Percentiles rank a stretch among this genome's conserved stretches.
phyloP scores from a whole-genome alignment of 1,284 basidiomycete genomes.

The Irpex lacteus region DNA sequence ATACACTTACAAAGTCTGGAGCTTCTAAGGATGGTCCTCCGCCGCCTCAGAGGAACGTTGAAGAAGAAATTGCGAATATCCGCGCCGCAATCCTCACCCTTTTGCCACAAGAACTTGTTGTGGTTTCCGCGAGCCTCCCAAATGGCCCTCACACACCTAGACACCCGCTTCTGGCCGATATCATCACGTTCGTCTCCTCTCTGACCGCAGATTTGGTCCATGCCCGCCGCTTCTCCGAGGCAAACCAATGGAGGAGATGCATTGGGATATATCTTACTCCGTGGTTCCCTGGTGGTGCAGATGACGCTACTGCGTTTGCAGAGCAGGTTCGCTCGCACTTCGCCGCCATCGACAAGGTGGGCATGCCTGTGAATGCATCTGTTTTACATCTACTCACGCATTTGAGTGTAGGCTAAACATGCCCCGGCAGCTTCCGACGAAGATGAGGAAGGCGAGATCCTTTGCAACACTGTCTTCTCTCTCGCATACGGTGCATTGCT shows the following conservation, averaged over 20 bases:
- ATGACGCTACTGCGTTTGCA: constrained; percentile 49
- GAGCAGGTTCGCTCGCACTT: constrained; percentile 73
- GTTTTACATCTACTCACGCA: background rate
- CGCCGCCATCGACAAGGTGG: constrained; percentile 70
- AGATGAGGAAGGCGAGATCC: constrained; percentile 78
- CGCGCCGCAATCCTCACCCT: constrained; percentile 57
- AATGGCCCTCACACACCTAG: constrained; percentile 47
- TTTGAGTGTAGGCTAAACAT: constrained; percentile 48
- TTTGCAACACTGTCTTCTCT: constrained; percentile 94
- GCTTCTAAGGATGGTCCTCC: constrained; percentile 71
- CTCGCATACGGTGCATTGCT: constrained; percentile 96
- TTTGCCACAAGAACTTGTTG: constrained; percentile 51
- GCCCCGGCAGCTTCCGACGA: constrained; percentile 39
- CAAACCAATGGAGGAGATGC: constrained; percentile 69
- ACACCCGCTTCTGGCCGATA: constrained; percentile 46
- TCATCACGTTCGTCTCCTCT: constrained; percentile 70
- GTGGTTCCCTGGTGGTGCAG: constrained; percentile 52
- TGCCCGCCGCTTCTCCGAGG: constrained; percentile 63
- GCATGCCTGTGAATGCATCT: constrained; percentile 2
- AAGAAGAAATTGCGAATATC: constrained; percentile 55
- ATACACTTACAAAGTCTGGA: constrained; percentile 77
- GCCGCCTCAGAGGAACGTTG: constrained; percentile 64
- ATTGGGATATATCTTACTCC: constrained; percentile 69
- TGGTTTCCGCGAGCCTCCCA: constrained; percentile 38
- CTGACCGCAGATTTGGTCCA: constrained; percentile 79